Conservation (phyloP, 257 asterid species). For the Nyctanthes arbortristis region DNA sequence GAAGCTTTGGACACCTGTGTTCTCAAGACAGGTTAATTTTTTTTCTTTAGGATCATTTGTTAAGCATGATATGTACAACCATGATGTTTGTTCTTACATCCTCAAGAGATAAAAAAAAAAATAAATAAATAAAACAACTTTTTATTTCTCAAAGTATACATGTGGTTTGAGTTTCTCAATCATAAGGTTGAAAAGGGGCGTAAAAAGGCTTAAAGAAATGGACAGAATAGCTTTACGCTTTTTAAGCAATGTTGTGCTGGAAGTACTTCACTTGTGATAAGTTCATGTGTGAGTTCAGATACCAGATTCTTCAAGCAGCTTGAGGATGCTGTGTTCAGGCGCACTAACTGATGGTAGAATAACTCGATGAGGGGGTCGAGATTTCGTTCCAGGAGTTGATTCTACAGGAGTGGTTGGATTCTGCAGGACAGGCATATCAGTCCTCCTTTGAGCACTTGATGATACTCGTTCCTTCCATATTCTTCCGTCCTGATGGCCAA, state of each 20-base stretch:
- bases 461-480: slow-evolving; percentile 95
- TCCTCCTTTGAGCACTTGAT: slow-evolving; percentile 51
- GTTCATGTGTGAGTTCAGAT: neutral
- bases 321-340: slow-evolving; percentile 49
- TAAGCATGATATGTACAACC: neutral
- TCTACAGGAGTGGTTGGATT: slow-evolving; percentile 38
- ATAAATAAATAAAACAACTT: too few relatives aligned
- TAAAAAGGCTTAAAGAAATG: neutral
- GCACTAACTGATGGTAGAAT: slow-evolving; percentile 58
- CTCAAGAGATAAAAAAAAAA: neutral
- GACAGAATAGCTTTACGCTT: neutral
- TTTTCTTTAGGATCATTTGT: neutral
- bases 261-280: neutral
- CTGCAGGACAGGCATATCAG: slow-evolving; percentile 51
- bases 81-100: neutral
- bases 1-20: neutral
- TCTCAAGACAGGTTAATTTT: neutral
- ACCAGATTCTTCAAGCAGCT: slow-evolving; percentile 48
- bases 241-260: neutral
- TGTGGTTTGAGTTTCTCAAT: slow-evolving; percentile 4
- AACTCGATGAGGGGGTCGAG: slow-evolving; percentile 53
- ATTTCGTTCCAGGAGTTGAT: slow-evolving; percentile 36
- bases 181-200: neutral
- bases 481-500: slow-evolving; percentile 70
- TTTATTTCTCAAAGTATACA: neutral